Evolutionary conservation across 495 filamentous ascomycete species (phyloP), one percentile per base, ranked within the genome.

Genomic region (Hypoxylon fragiforme): DNA sequence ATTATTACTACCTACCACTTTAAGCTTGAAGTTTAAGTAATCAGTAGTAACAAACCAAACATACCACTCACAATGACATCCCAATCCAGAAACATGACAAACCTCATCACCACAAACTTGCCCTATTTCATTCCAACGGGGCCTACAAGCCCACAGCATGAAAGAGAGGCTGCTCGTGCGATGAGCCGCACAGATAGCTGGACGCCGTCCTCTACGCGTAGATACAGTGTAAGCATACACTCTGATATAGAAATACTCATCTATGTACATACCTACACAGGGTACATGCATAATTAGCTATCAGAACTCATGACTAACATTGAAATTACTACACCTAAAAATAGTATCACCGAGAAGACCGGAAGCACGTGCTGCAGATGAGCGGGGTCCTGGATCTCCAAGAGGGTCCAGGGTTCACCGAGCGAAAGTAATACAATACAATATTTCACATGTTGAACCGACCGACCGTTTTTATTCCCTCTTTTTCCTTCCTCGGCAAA

Each of bases 291-390:
- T 11, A 30, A 30, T 30, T 5, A 30, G 26, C 26, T 11, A 30
- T 30, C 5, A 30, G 26, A 5, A 30, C 26, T 13, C 3, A 20
- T 1, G 5, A 5, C 6, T 42, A 24, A 12, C 20, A 5, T 28
- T 28, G 4, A 28, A 28, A 4, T 28, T 28, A 28, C 24, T 28
- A n/a, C 34, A 12, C 21, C 20, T 36, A 26, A 13, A 3, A 37
- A 20, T 38, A 62, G 58, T 82, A 69, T 63, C 67, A 67, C 37
- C 44, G 57, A 14, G 70, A 82, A 54, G 78, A 81, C 59, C 67
- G 71, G 40, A 76, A 77, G 60, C 73, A 76, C 56, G 49, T 52
- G 21, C 31, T 73, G 49, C 69, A 71, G 53, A 70, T 74, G 66
- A 61, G 51, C 31, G 54, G 52, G 50, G 44, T 64, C 9, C 47